These are phyloP conservation scores for Wickerhamiella dianesei DNA, from an alignment of 805 yeast species.

Conservation along the genomic window DNA sequence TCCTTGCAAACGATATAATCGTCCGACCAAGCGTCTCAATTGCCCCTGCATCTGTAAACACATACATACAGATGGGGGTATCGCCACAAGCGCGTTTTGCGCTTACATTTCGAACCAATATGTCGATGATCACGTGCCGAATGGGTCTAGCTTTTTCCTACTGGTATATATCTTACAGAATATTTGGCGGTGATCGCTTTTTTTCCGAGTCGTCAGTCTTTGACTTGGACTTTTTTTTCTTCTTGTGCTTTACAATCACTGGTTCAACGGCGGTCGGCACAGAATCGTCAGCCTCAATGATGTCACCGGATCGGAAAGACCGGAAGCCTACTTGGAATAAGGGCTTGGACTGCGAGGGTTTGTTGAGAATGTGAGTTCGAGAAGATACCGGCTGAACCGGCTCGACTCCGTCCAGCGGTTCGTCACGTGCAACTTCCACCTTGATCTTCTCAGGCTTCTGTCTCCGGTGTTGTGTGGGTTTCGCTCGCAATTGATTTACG, in stretches of 20 bases:
- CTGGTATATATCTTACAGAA: conserved; percentile 9
- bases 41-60: conserved; percentile 1
- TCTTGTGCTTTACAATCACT: conserved; percentile 23
- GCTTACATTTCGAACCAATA: conserved; percentile 34
- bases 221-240: conserved; percentile 18
- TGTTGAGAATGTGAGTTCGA: background rate
- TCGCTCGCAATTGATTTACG: conserved; percentile 2
- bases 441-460: conserved; percentile 14
- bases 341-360: conserved; percentile 9
- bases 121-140: conserved; percentile 20
- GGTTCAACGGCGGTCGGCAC: conserved; percentile 7
- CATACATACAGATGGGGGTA: background rate
- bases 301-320: conserved; percentile 11
- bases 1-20: conserved; percentile 1
- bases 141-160: too few relatives aligned
- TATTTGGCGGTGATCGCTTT: conserved; percentile 3
- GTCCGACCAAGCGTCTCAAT: background rate
- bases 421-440: conserved; percentile 25
- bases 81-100: background rate
- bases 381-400: conserved; percentile 1
- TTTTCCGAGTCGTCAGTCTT: conserved; percentile 2
- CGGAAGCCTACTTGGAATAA: conserved; percentile 19
- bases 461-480: background rate
- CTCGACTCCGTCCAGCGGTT: conserved; percentile 18
- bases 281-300: conserved; percentile 10